Evolutionary conservation across 108 stramenopile genomes (phyloP).

Genomic region (Nitzschia palea): DNA sequence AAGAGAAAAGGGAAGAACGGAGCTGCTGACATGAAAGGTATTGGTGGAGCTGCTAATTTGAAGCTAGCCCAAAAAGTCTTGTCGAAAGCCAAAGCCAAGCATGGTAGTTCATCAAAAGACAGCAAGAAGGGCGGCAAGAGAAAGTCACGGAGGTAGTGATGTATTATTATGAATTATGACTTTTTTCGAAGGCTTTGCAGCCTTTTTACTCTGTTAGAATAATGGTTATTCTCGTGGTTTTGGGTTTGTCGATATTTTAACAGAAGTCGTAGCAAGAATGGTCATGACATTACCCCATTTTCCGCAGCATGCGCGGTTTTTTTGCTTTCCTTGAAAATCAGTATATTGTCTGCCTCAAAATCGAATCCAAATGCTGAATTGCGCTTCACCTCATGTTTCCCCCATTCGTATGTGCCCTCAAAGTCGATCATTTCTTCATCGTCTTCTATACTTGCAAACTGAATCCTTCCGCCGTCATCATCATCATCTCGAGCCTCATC

Average conservation of each 20-base stretch:
- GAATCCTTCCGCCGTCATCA: neutral
- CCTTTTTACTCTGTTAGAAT: too few relatives aligned
- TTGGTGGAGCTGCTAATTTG: conserved; percentile 62
- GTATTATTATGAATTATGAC: neutral
- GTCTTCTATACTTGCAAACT: neutral
- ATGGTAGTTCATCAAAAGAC: neutral
- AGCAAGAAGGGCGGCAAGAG: conserved; percentile 6
- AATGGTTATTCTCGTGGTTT: too few relatives aligned
- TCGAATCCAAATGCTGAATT: neutral
- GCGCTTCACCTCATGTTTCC: neutral
- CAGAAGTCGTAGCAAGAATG: too few relatives aligned
- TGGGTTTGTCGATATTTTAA: too few relatives aligned
- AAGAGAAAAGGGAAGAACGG: conserved; percentile 79
- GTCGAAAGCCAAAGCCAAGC: conserved; percentile 25
- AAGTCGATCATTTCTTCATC: conserved; percentile 10
- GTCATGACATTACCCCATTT: too few relatives aligned
- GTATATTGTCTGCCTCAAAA: neutral
- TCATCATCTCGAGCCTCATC: too few relatives aligned
- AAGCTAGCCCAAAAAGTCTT: conserved; percentile 79
- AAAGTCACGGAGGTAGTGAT: conserved; percentile 3
- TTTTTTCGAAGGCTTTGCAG: too few relatives aligned
- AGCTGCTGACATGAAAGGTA: conserved; percentile 80
- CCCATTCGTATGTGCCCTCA: neutral
- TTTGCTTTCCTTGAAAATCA: too few relatives aligned
- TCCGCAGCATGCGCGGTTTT: too few relatives aligned